These are phyloP conservation scores for Platanthera guangdongensis DNA, from an alignment of 106 monocot species.

Conservation along the genomic window DNA sequence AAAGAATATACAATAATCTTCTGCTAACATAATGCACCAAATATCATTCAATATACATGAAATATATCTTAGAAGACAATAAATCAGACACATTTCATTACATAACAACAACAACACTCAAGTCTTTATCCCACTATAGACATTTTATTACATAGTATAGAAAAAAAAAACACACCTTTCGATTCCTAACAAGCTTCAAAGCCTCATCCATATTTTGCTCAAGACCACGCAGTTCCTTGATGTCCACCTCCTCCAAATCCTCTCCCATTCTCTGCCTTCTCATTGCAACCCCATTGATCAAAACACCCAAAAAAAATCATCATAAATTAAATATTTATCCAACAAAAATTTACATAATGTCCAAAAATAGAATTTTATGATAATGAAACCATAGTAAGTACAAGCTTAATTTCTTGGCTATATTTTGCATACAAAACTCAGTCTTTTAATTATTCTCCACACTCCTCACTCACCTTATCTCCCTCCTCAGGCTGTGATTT, in stretches of 20 bases:
- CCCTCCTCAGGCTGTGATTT: slow-evolving; percentile 60
- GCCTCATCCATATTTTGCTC: slow-evolving; percentile 66
- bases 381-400: not conserved
- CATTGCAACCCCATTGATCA: not conserved
- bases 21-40: not conserved
- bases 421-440: not conserved
- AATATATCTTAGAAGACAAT: not conserved
- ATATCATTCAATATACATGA: not conserved
- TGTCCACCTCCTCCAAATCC: slow-evolving; percentile 50
- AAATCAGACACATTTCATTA: not conserved
- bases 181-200: slow-evolving; percentile 45
- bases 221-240: slow-evolving; percentile 70
- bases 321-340: not conserved
- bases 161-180: slow-evolving; percentile 40
- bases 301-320: not conserved
- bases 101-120: too few relatives aligned
- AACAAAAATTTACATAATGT: not conserved
- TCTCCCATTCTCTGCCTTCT: slow-evolving; percentile 72
- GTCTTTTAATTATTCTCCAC: not conserved
- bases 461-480: slow-evolving; percentile 46
- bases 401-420: not conserved
- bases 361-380: not conserved
- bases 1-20: too few relatives aligned
- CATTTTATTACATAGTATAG: too few relatives aligned
- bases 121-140: too few relatives aligned